Base-by-base conservation (phyloP, 106 monocot genomes). In the Cymbidium sinense region DNA sequence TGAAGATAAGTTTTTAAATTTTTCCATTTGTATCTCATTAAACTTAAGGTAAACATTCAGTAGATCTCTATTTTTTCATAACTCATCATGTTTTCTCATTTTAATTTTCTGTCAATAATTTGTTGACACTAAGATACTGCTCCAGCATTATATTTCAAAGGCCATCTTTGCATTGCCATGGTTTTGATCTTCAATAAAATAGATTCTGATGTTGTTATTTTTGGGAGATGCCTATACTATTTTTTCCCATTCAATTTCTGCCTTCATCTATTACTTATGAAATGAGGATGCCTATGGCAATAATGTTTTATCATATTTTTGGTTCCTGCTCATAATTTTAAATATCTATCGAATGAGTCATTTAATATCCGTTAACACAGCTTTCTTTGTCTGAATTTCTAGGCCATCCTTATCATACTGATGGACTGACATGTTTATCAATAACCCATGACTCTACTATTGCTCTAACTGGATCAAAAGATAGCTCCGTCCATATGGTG, bases 361-460 rank as follows among this genome's bases (percentile, higher is more conserved):
- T 67, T 6, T 28, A 6, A 30, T 67, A 3, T 67, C 11, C 39
- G 71, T 71, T 71, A 7, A 71, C n/a, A 37, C 6, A 34, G 3
- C 44, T 74, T 44, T 72, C 1, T 29, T 74, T 43, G 11, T 27
- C 13, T 44, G 21, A 50, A 58, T 77, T 81, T 78, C 29, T 76
- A 91, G 96, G 93, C 5, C 85, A 96, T 88, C 86, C 89, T 44
- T 93, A 96, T 84, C 96, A 93, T 73, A 83, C 75, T 61, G 93
- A 90, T 80, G 93, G 90, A 30, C 76, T 96, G 70, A 94, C 89
- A 75, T 96, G 94, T 84, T 81, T 96, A 75, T 83, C 88, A 21
- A 85, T 94, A 81, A 94, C 89, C n/a, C 50, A 85, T 55, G 96
- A 96, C 79, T 96, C 96, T 43, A 74, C 81, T 50, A 37, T 90